phyloP scores from a whole-genome alignment of 2,329 filamentous ascomycete genomes.

The Atkinsonella hypoxylon region DNA sequence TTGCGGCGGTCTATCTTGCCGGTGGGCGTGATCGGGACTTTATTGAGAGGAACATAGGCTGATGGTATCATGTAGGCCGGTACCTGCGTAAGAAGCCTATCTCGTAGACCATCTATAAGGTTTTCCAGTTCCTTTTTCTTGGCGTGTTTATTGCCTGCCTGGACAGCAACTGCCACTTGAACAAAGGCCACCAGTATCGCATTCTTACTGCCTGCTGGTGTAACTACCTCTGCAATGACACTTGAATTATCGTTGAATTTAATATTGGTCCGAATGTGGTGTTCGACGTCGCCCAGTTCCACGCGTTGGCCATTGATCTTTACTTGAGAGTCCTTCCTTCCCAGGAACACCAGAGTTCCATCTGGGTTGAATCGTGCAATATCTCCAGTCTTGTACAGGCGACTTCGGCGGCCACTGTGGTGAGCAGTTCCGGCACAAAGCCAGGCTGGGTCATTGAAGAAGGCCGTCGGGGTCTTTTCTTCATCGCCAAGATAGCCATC shows the following conservation, averaged over 20 bases:
- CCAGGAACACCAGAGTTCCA: conserved; percentile 17
- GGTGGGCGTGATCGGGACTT: conserved; percentile 1
- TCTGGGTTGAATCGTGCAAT: conserved; percentile 15
- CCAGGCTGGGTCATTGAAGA: conserved; percentile 33
- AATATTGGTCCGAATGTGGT: conserved; percentile 2
- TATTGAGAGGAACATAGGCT: conserved; percentile 1
- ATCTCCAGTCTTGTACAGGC: conserved; percentile 26
- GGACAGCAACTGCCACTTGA: neutral
- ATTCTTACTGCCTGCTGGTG: neutral
- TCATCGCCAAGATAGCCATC: conserved; percentile 35
- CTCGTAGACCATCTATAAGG: neutral
- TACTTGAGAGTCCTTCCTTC: conserved; percentile 34
- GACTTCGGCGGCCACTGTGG: conserved; percentile 19
- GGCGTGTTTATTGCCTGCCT: neutral
- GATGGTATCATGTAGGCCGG: conserved; percentile 5
- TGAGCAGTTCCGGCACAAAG: conserved; percentile 11
- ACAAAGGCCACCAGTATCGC: conserved; percentile 4
- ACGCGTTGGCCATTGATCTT: conserved; percentile 40
- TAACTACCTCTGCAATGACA: conserved; percentile 5
- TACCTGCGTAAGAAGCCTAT: neutral
- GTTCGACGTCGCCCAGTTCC: conserved; percentile 25
- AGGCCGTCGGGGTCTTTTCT: conserved; percentile 30
- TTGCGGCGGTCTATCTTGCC: conserved; percentile 5
- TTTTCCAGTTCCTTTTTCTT: neutral
- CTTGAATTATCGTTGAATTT: conserved; percentile 29